A percentile compares a stretch with the other conserved stretches of the same genome.
These are phyloP conservation scores for Cladophialophora psammophila DNA, from an alignment of 2,329 filamentous ascomycete genomes.

Conservation along the genomic window DNA sequence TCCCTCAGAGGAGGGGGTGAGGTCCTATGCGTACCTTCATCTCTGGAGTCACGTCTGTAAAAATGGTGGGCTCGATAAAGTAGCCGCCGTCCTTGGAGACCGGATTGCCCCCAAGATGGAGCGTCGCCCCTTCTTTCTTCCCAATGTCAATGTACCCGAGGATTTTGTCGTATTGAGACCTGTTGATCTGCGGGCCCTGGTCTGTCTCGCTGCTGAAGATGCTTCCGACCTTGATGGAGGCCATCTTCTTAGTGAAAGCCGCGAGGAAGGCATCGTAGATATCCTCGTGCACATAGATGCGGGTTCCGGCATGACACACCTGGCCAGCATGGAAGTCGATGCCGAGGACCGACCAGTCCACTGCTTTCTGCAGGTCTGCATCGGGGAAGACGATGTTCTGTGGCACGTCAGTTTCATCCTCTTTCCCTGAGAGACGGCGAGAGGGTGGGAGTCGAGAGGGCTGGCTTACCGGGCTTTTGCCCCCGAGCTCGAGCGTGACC, in stretches of 20 bases:
- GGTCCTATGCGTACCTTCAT: conserved; percentile 53
- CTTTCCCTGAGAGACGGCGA: neutral
- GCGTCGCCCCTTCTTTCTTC: conserved; percentile 73
- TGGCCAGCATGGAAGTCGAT: conserved; percentile 47
- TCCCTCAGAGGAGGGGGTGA: neutral
- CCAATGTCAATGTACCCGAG: conserved; percentile 73
- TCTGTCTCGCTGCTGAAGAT: conserved; percentile 73
- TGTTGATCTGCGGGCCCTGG: conserved; percentile 77
- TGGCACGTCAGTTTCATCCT: conserved; percentile 62
- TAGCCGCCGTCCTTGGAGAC: conserved; percentile 1
- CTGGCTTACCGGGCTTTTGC: conserved; percentile 40
- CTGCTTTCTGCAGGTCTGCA: conserved; percentile 45
- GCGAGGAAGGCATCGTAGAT: conserved; percentile 45
- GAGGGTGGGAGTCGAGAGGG: neutral
- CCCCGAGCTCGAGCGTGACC: conserved; percentile 47
- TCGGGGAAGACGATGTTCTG: conserved; percentile 46
- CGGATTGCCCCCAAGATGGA: conserved; percentile 65
- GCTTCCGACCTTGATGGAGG: conserved; percentile 70
- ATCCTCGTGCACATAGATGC: conserved; percentile 46
- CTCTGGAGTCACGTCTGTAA: conserved; percentile 62
- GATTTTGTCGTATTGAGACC: conserved; percentile 73
- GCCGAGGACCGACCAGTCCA: conserved; percentile 44
- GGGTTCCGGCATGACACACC: conserved; percentile 45
- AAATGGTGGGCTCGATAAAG: conserved; percentile 67
- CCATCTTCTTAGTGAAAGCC: conserved; percentile 57